Evolutionary conservation across 2,329 filamentous ascomycete genomes (phyloP), one percentile per base, ranked within the genome.

Genomic region (Cercospora sp.): DNA sequence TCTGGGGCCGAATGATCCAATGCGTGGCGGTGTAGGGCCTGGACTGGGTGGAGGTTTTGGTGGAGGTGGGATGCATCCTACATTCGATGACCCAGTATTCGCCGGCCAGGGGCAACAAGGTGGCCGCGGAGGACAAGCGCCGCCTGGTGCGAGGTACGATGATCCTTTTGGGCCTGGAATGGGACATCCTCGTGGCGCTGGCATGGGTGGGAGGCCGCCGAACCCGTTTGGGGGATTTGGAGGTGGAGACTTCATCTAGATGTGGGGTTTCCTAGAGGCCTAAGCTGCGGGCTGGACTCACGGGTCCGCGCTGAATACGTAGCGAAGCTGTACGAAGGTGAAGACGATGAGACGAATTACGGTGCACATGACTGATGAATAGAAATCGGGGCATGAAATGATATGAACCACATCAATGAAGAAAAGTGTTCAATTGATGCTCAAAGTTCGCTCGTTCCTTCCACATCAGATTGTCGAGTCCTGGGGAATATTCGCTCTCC

Each of bases 81-180:
- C 94, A 0, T 95, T 97, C 78, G 93, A 97, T 74, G 94, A 98
- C 76, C 93, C 92, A 6, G 80, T 97, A 59, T 97, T 97, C 77
- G 86, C 85, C 6, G 84, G 83, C 1, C 80, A 82, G 1, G 82
- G 83, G 2, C 79, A 80, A 40, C 62, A 55, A 26, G 62, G 53
- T 30, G 62, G 62, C 4, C 51, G 33, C 16, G 83, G 78, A 16
- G 79, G 81, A 13, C 90, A 90, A 77, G 90, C 88, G 30, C 95
- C 95, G 4, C 93, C 93, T 1, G 95, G 95, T 1, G 90, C 93
- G n/a, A 85, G 95, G 71, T 98, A 93, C 82, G 95, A 98, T 82
- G 94, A 94, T 3, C 94, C 94, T 2, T 81, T 94, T 23, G 91
- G 91, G 0, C 93, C 92, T 0, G 53, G 62, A 16, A 53, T 51